phyloP scores from a whole-genome alignment of 106 monocot genomes.

The Vanilla planifolia region DNA sequence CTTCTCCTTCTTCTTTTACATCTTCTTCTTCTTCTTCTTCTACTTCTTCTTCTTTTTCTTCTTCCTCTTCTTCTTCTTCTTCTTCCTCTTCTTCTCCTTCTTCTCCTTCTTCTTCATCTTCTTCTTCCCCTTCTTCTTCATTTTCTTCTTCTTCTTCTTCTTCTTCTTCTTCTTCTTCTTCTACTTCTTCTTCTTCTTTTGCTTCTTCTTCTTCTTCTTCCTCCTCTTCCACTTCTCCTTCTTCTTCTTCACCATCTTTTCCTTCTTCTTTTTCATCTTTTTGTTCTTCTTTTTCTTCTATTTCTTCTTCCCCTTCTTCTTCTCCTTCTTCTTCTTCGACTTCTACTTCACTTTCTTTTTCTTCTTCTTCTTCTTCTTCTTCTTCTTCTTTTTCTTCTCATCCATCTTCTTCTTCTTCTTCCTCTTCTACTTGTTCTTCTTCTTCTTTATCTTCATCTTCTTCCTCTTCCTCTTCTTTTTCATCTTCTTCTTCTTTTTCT shows the following conservation, averaged over 20 bases:
- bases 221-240: too few species aligned
- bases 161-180: too few species aligned
- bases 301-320: too few species aligned
- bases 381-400: not conserved
- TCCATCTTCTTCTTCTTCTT: not conserved
- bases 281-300: too few species aligned
- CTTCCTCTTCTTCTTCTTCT: not conserved
- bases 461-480: not conserved
- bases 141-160: too few species aligned
- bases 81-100: not conserved
- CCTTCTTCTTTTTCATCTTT: too few species aligned
- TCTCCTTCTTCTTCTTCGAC: too few species aligned
- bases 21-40: not conserved
- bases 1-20: too few species aligned
- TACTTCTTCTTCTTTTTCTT: not conserved
- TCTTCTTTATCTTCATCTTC: not conserved
- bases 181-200: too few species aligned
- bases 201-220: too few species aligned
- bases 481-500: not conserved
- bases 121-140: not conserved
- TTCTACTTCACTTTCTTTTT: too few species aligned
- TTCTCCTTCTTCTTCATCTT: not conserved
- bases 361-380: not conserved
- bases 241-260: too few species aligned
- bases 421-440: not conserved